Conservation (phyloP, 2,329 filamentous ascomycete species). For the Ceratocystiopsis minuta region DNA sequence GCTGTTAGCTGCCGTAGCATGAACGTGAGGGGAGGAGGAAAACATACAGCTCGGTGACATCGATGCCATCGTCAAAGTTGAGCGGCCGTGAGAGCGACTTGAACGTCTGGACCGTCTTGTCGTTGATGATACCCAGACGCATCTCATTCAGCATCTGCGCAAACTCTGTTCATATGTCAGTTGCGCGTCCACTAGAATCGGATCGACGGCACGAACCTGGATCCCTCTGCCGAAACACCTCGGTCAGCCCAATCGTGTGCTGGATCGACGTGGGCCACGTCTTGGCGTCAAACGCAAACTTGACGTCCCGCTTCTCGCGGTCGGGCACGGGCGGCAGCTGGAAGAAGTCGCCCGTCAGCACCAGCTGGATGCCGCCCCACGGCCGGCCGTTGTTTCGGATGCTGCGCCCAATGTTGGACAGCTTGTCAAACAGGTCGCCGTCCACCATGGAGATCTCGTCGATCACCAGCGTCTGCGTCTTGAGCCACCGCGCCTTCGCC, state of each 20-base stretch:
- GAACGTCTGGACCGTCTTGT: slow-evolving; percentile 62
- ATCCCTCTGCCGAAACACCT: slow-evolving; percentile 93
- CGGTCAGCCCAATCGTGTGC: slow-evolving; percentile 85
- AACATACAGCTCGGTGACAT: slow-evolving; percentile 64
- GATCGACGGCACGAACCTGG: slow-evolving; percentile 26
- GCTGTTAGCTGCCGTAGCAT: not conserved
- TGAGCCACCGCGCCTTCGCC: slow-evolving; percentile 73
- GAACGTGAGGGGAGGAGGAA: not conserved
- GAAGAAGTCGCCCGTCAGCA: slow-evolving; percentile 96
- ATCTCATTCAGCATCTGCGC: slow-evolving; percentile 96
- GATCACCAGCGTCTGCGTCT: slow-evolving; percentile 72
- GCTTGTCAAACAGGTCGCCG: slow-evolving; percentile 88
- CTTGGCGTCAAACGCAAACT: slow-evolving; percentile 82
- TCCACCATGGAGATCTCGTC: slow-evolving; percentile 99
- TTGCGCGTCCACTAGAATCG: not conserved
- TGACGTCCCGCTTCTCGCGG: slow-evolving; percentile 45
- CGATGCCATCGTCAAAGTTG: slow-evolving; percentile 52
- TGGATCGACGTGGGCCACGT: slow-evolving; percentile 89
- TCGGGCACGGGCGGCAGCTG: slow-evolving; percentile 90
- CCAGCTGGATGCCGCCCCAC: slow-evolving; percentile 88
- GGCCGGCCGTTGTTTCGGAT: slow-evolving; percentile 82
- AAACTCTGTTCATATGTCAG: slow-evolving; percentile 37
- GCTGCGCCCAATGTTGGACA: slow-evolving; percentile 68
- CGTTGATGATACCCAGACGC: slow-evolving; percentile 67
- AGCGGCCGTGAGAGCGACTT: slow-evolving; percentile 53